These are phyloP conservation scores for Vigna nakashimae DNA, from an alignment of 306 rosid species.

Conservation along the genomic window DNA sequence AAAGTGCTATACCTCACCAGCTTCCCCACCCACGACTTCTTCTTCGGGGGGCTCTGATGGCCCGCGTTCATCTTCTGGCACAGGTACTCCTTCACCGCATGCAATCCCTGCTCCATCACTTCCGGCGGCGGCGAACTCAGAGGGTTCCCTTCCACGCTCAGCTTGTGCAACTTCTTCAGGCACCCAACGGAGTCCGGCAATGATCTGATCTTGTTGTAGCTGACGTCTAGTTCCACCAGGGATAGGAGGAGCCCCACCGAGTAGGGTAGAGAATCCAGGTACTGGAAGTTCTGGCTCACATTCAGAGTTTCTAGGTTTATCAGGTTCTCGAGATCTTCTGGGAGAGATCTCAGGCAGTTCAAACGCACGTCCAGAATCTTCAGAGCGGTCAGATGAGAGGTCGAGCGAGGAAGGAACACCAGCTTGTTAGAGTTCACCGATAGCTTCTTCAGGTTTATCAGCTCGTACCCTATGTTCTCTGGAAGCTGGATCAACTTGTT, in stretches of 20 bases:
- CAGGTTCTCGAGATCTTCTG: constrained; percentile 79
- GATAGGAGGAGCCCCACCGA: constrained; percentile 84
- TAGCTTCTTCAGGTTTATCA: constrained; percentile 70
- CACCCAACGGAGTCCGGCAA: constrained; percentile 78
- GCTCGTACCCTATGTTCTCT: constrained; percentile 72
- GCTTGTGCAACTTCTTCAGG: constrained; percentile 69
- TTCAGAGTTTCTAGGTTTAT: constrained; percentile 78
- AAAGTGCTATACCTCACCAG: constrained; percentile 66
- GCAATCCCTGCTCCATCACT: constrained; percentile 69
- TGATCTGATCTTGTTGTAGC: constrained; percentile 73
- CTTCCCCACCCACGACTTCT: constrained; percentile 75
- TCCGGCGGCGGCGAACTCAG: constrained; percentile 66
- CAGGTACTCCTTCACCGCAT: constrained; percentile 70
- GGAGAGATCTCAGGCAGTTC: constrained; percentile 79
- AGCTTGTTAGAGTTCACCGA: constrained; percentile 84
- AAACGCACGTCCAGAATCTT: constrained; percentile 71
- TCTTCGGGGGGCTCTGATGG: constrained; percentile 53
- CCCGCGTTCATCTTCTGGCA: constrained; percentile 64
- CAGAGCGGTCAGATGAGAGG: constrained; percentile 63
- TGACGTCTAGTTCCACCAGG: constrained; percentile 73
- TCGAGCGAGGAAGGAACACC: constrained; percentile 65
- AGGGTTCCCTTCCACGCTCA: constrained; percentile 85
- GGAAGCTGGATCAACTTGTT: constrained; percentile 70
- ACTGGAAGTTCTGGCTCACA: constrained; percentile 91
- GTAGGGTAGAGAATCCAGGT: constrained; percentile 69